Percentiles rank a stretch among this genome's conserved stretches.
Conservation (phyloP, 2,329 filamentous ascomycete species). For the Rutstroemia sp. region DNA sequence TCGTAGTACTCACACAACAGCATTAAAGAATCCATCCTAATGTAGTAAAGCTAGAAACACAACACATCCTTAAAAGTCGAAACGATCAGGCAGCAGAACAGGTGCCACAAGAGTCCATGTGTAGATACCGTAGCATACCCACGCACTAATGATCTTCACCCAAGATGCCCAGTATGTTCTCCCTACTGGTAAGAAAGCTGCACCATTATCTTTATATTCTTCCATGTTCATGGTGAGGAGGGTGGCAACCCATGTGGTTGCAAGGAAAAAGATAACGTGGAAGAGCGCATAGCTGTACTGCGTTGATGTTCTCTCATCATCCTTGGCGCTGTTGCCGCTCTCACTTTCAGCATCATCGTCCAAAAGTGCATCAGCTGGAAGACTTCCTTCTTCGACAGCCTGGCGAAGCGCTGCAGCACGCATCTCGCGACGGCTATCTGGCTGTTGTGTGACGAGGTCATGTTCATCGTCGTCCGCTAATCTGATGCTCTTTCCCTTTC, state of each 20-base stretch:
- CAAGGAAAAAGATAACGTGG: conserved; percentile 95
- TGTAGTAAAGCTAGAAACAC: not conserved
- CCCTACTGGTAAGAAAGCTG: conserved; percentile 87
- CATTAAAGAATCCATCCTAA: not conserved
- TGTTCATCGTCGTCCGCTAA: conserved; percentile 72
- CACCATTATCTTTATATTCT: conserved; percentile 52
- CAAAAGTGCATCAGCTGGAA: conserved; percentile 84
- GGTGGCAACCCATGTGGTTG: conserved; percentile 92
- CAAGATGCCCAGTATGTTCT: conserved; percentile 96
- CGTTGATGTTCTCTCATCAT: conserved; percentile 82
- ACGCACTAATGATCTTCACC: conserved; percentile 97
- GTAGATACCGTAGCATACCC: conserved; percentile 94
- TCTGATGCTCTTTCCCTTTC: conserved; percentile 51
- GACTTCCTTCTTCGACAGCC: conserved; percentile 84
- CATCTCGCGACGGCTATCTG: conserved; percentile 75
- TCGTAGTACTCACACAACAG: conserved; percentile 6
- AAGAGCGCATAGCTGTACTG: conserved; percentile 97
- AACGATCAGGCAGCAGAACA: conserved; percentile 76
- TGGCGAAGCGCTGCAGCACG: conserved; percentile 83
- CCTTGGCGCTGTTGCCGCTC: conserved; percentile 54
- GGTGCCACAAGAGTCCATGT: conserved; percentile 89
- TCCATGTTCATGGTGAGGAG: conserved; percentile 75
- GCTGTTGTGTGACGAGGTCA: conserved; percentile 81
- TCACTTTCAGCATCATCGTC: conserved; percentile 60
- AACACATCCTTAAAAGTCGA: conserved; percentile 37